Evolutionary conservation across 805 yeast genomes (phyloP).

Genomic region (Metschnikowia gruessii): DNA sequence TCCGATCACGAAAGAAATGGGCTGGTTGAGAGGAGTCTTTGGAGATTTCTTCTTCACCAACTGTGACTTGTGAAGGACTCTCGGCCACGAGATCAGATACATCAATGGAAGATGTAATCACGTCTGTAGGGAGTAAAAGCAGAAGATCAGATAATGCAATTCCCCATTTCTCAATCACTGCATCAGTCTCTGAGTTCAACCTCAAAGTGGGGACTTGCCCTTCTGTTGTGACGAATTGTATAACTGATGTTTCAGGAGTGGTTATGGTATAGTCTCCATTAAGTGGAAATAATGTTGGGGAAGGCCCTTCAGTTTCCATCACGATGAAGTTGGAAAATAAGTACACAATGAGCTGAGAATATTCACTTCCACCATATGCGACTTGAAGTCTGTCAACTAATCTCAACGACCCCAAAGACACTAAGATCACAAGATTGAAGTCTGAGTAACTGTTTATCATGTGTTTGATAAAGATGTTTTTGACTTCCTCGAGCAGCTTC

Average conservation of each 20-base stretch:
- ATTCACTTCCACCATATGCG: conserved; percentile 15
- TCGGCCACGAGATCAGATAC: conserved; percentile 10
- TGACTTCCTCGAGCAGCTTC: conserved; percentile 23
- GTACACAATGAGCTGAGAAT: conserved; percentile 23
- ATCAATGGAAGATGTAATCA: conserved; percentile 34
- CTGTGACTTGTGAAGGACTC: not conserved
- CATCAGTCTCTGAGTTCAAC: conserved; percentile 28
- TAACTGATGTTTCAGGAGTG: conserved; percentile 26
- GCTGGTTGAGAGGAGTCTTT: not conserved
- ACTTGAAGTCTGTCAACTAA: conserved; percentile 35
- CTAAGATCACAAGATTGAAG: conserved; percentile 26
- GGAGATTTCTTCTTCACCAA: not conserved
- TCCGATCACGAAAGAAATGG: not conserved
- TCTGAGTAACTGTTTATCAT: conserved; percentile 25
- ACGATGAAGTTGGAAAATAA: conserved; percentile 35
- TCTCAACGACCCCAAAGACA: conserved; percentile 34
- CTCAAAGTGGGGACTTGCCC: conserved; percentile 17
- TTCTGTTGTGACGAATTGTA: conserved; percentile 19
- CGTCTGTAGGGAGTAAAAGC: conserved; percentile 33
- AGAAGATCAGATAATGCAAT: conserved; percentile 36
- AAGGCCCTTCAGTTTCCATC: conserved; percentile 20
- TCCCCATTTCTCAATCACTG: conserved; percentile 45
- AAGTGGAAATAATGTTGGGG: conserved; percentile 16
- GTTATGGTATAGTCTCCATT: conserved; percentile 13
- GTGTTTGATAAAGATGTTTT: conserved; percentile 28